Conservation (phyloP, 345 rosid genomes). For the Brassica cretica region DNA sequence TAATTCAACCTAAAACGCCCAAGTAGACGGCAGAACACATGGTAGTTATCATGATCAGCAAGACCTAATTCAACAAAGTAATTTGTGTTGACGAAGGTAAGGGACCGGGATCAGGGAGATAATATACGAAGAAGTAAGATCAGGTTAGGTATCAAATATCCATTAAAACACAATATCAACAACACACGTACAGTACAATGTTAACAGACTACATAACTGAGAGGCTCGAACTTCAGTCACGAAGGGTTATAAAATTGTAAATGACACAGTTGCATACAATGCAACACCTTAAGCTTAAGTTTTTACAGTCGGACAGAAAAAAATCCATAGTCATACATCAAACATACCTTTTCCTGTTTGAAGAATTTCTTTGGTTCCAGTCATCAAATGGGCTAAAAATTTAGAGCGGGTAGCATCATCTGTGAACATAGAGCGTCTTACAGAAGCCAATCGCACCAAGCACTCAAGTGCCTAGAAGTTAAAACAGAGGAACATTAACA, state of each 20-base stretch:
- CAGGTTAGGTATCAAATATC: conserved; percentile 1
- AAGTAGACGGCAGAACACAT: conserved; percentile 96
- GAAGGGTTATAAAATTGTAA: conserved; percentile 16
- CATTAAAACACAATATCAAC: conserved; percentile 16
- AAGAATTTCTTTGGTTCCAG: conserved; percentile 92
- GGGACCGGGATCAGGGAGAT: conserved; percentile 13
- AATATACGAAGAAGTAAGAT: conserved; percentile 6
- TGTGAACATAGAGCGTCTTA: conserved; percentile 85
- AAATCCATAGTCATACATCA: conserved; percentile 10
- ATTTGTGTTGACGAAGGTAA: conserved; percentile 25
- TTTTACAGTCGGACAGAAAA: conserved; percentile 5
- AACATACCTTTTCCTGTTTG: conserved; percentile 80
- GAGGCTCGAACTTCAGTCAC: conserved; percentile 11
- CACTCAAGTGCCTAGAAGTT: conserved; percentile 88
- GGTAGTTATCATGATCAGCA: conserved; percentile 99
- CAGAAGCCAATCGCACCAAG: conserved; percentile 96
- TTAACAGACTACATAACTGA: conserved; percentile 12
- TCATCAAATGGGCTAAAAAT: conserved; percentile 92
- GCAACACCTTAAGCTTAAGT: conserved; percentile 6
- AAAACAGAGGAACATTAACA: conserved; percentile 23
- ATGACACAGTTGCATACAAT: conserved; percentile 19
- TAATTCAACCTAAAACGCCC: conserved; percentile 94
- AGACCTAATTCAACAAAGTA: conserved; percentile 62
- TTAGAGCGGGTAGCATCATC: conserved; percentile 84
- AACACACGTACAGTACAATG: conserved; percentile 3